A percentile compares a stretch with the other conserved stretches of the same genome.
Evolutionary conservation across 352 stramenopile species (phyloP).

Genomic region (Globisporangium cederbergense): DNA sequence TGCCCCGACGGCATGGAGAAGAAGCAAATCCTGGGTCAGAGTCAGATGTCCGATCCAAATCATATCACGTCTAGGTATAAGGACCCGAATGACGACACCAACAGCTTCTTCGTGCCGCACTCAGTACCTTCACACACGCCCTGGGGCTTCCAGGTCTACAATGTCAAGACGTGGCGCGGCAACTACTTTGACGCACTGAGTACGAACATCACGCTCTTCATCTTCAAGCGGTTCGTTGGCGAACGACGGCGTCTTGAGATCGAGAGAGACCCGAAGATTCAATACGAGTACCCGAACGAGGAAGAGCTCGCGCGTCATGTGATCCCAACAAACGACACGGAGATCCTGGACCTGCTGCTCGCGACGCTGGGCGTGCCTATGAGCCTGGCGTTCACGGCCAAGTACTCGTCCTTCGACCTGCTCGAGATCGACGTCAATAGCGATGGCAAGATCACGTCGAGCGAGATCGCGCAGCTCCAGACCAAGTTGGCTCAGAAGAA

Average conservation of each 20-base stretch:
- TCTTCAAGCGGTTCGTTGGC: conserved; percentile 71
- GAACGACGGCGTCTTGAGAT: conserved; percentile 45
- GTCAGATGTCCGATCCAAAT: conserved; percentile 39
- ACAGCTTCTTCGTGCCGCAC: conserved; percentile 86
- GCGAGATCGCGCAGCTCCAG: conserved; percentile 43
- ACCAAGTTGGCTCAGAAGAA: conserved; percentile 25
- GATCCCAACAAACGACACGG: conserved; percentile 53
- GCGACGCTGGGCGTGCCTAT: conserved; percentile 65
- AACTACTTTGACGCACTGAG: conserved; percentile 94
- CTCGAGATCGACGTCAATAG: conserved; percentile 58
- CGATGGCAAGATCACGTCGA: conserved; percentile 69
- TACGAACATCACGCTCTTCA: conserved; percentile 90
- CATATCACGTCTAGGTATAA: conserved; percentile 89
- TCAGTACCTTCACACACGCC: conserved; percentile 81
- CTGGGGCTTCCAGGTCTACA: conserved; percentile 81
- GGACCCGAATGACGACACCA: conserved; percentile 86
- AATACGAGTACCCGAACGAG: conserved; percentile 52
- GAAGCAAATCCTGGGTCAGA: conserved; percentile 62
- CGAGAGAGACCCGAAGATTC: conserved; percentile 27
- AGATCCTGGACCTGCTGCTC: conserved; percentile 61
- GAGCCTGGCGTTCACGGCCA: conserved; percentile 42
- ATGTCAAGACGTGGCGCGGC: conserved; percentile 91
- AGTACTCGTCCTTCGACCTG: conserved; percentile 74
- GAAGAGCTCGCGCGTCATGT: conserved; percentile 32
- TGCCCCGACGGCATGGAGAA: conserved; percentile 58